Evolutionary conservation across 495 filamentous ascomycete species (phyloP).

Genomic region (Penicillium macrosclerotiorum): DNA sequence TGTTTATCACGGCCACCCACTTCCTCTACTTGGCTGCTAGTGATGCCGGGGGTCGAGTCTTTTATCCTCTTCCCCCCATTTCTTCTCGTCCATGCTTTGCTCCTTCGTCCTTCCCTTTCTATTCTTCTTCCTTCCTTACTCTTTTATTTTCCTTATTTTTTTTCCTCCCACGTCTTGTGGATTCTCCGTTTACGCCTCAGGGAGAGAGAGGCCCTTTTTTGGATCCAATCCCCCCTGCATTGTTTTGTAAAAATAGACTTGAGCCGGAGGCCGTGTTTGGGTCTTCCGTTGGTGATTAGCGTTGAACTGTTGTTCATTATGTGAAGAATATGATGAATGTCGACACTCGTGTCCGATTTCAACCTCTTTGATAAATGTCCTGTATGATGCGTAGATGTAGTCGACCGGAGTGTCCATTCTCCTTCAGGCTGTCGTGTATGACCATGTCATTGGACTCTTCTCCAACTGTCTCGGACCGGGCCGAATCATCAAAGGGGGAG

Average conservation of each 20-base stretch:
- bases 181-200: constrained; percentile 10
- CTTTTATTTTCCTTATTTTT: constrained; percentile 16
- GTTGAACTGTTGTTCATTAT: constrained; percentile 37
- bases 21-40: constrained; percentile 1
- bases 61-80: constrained; percentile 2
- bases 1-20: background rate
- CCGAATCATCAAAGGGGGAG: background rate
- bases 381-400: too few species aligned
- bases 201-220: constrained; percentile 14
- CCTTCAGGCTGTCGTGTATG: too few species aligned
- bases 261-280: constrained; percentile 24
- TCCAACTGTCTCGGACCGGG: background rate
- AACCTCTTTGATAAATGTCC: too few species aligned
- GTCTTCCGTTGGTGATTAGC: constrained; percentile 43
- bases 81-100: constrained; percentile 14
- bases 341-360: constrained; percentile 8
- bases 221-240: constrained; percentile 27
- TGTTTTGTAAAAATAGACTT: constrained; percentile 48
- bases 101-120: constrained; percentile 14
- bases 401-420: too few species aligned
- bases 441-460: background rate
- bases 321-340: constrained; percentile 43
- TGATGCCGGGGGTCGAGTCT: background rate
- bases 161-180: constrained; percentile 11
- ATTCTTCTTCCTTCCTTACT: constrained; percentile 12